A percentile compares a stretch with the other conserved stretches of the same genome.
Evolutionary conservation across 495 filamentous ascomycete genomes (phyloP).

Genomic region (Lineolata rhizophorae): DNA sequence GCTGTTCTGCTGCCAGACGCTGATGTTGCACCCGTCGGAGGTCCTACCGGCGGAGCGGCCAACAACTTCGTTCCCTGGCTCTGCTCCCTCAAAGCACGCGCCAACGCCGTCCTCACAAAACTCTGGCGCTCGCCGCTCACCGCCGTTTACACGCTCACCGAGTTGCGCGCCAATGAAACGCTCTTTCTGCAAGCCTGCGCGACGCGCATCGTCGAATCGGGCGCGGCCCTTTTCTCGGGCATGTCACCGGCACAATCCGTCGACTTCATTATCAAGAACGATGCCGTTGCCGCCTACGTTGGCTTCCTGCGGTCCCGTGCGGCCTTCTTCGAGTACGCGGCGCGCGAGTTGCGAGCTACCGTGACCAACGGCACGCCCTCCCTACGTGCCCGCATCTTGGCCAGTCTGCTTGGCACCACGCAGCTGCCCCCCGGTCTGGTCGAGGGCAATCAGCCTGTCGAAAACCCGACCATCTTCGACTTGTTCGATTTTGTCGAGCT

Average conservation of each 20-base stretch:
- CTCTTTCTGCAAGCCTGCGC: constrained; percentile 43
- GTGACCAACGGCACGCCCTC: constrained; percentile 46
- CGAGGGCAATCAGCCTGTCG: constrained; percentile 35
- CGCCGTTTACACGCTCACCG: constrained; percentile 42
- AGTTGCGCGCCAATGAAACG: constrained; percentile 56
- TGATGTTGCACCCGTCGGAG: constrained; percentile 22
- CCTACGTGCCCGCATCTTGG: constrained; percentile 53
- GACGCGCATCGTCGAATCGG: constrained; percentile 40
- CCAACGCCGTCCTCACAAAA: constrained; percentile 52
- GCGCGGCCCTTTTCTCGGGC: constrained; percentile 23
- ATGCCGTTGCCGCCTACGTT: constrained; percentile 39
- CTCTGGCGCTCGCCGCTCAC: constrained; percentile 79
- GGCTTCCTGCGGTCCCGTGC: constrained; percentile 56
- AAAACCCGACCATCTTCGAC: constrained; percentile 63
- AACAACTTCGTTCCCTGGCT: constrained; percentile 41
- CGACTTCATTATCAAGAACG: constrained; percentile 41
- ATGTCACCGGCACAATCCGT: no score
- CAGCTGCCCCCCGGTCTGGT: no score
- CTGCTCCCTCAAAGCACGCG: constrained; percentile 46
- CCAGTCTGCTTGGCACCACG: constrained; percentile 57
- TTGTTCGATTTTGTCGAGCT: constrained; percentile 78
- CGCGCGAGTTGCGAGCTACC: constrained; percentile 62
- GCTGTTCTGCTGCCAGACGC: constrained; percentile 37
- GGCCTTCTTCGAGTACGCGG: constrained; percentile 58
- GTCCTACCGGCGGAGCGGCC: no score